Conservation (phyloP, 768 basidiomycete genomes). For the Mycena chlorophos region DNA sequence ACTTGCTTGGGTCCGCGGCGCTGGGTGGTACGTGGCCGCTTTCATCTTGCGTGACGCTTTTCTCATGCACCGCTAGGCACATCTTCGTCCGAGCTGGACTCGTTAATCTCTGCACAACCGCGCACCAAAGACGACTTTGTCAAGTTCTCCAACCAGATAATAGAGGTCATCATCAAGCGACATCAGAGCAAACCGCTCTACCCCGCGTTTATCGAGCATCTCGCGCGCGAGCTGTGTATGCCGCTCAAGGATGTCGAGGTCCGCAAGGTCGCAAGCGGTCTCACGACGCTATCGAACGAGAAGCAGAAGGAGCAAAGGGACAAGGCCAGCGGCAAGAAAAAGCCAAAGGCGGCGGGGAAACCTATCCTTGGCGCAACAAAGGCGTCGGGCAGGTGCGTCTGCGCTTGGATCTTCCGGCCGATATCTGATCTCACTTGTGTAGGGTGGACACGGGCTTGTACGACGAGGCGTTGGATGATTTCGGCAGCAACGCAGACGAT, state of each 20-base stretch:
- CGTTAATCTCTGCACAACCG: constrained; percentile 74
- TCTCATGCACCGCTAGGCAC: constrained; percentile 46
- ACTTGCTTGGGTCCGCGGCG: constrained; percentile 72
- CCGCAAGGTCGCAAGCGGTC: constrained; percentile 79
- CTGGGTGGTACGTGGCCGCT: constrained; percentile 52
- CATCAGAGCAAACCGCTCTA: constrained; percentile 86
- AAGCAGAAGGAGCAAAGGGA: constrained; percentile 92
- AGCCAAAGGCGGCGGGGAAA: constrained; percentile 67
- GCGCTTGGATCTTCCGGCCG: background rate
- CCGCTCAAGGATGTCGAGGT: constrained; percentile 90
- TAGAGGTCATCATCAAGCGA: constrained; percentile 72
- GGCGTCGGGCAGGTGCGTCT: constrained; percentile 56
- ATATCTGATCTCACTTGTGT: constrained; percentile 6
- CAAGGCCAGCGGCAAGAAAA: constrained; percentile 88
- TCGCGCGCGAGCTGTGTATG: constrained; percentile 70
- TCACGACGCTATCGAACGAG: constrained; percentile 90
- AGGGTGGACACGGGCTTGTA: constrained; percentile 82
- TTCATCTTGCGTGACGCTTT: background rate
- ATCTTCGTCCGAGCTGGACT: constrained; percentile 67
- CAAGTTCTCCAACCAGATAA: constrained; percentile 68
- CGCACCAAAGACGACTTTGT: constrained; percentile 89
- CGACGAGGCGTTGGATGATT: constrained; percentile 90
- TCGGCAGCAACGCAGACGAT: constrained; percentile 71
- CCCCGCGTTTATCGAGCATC: constrained; percentile 78
- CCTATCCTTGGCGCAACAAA: constrained; percentile 78